phyloP scores from a whole-genome alignment of 805 yeast species.

The Hemisphaericaspora nanyangensis region DNA sequence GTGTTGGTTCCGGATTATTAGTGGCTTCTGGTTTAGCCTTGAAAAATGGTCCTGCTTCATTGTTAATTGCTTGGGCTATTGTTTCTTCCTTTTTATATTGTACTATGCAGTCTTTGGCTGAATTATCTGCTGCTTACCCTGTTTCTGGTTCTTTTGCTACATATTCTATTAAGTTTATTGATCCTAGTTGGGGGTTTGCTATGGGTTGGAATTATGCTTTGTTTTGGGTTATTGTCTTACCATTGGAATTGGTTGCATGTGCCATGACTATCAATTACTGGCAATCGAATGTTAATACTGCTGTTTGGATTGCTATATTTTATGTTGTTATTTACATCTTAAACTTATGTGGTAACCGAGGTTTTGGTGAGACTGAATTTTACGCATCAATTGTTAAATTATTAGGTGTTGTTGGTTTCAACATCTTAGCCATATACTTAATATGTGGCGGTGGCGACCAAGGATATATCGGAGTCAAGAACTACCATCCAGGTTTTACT shows the following conservation, averaged over 20 bases:
- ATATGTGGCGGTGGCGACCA: constrained; percentile 40
- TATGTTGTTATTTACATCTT: constrained; percentile 32
- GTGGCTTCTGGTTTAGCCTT: constrained; percentile 39
- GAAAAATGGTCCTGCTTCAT: constrained; percentile 25
- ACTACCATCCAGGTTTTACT: constrained; percentile 36
- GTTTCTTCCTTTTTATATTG: constrained; percentile 39
- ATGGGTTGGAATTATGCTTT: constrained; percentile 43
- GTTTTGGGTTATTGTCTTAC: constrained; percentile 42
- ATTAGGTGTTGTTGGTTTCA: constrained; percentile 37
- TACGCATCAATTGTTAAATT: constrained; percentile 32
- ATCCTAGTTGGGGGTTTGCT: constrained; percentile 44
- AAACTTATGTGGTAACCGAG: constrained; percentile 32
- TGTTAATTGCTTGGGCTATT: constrained; percentile 30
- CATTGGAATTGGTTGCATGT: constrained; percentile 40
- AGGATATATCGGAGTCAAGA: constrained; percentile 35
- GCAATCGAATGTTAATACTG: constrained; percentile 35
- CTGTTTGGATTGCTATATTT: constrained; percentile 39
- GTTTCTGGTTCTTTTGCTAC: constrained; percentile 41
- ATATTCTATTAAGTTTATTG: constrained; percentile 38
- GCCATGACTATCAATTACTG: constrained; percentile 39
- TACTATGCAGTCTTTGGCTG: constrained; percentile 41
- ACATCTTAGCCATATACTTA: constrained; percentile 36
- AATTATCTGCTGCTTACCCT: constrained; percentile 35
- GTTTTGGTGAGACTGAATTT: constrained; percentile 38
- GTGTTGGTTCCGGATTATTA: constrained; percentile 40